Evolutionary conservation across 495 filamentous ascomycete species (phyloP).

Genomic region (Lophiostoma macrostomum): DNA sequence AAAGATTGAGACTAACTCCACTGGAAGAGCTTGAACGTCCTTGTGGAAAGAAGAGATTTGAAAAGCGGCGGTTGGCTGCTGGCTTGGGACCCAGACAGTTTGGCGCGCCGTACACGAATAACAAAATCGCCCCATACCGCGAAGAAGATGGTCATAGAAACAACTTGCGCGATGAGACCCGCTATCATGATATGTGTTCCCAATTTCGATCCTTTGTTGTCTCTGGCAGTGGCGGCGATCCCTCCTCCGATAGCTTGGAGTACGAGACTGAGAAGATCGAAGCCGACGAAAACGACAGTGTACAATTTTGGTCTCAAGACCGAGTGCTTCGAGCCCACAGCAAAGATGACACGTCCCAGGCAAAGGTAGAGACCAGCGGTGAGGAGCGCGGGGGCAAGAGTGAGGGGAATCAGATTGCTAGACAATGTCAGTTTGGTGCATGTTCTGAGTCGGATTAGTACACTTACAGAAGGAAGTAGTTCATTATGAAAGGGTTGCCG

Average conservation of each 20-base stretch:
- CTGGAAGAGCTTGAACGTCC: conserved; percentile 23
- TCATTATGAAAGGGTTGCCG: conserved; percentile 40
- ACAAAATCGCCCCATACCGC: conserved; percentile 51
- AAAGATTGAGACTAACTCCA: conserved; percentile 21
- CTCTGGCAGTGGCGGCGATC: conserved; percentile 51
- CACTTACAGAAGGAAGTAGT: conserved; percentile 39
- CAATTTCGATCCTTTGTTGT: conserved; percentile 38
- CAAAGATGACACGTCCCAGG: conserved; percentile 56
- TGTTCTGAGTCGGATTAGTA: neutral
- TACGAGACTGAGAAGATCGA: conserved; percentile 60
- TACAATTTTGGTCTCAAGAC: conserved; percentile 56
- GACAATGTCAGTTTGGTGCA: conserved; percentile 1
- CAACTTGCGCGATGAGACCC: conserved; percentile 57
- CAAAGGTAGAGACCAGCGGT: conserved; percentile 65
- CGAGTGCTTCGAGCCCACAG: conserved; percentile 60
- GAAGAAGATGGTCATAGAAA: conserved; percentile 54
- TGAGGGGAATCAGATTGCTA: conserved; percentile 59
- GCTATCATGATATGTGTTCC: conserved; percentile 68
- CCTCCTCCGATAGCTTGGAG: conserved; percentile 63
- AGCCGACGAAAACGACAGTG: conserved; percentile 57
- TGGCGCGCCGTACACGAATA: conserved; percentile 40
- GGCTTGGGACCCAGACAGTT: conserved; percentile 5
- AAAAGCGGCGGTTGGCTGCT: conserved; percentile 18
- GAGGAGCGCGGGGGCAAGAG: conserved; percentile 63
- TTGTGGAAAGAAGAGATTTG: conserved; percentile 8